These are phyloP conservation scores for Dactylella cylindrospora DNA, from an alignment of 2,329 filamentous ascomycete genomes.

Conservation along the genomic window DNA sequence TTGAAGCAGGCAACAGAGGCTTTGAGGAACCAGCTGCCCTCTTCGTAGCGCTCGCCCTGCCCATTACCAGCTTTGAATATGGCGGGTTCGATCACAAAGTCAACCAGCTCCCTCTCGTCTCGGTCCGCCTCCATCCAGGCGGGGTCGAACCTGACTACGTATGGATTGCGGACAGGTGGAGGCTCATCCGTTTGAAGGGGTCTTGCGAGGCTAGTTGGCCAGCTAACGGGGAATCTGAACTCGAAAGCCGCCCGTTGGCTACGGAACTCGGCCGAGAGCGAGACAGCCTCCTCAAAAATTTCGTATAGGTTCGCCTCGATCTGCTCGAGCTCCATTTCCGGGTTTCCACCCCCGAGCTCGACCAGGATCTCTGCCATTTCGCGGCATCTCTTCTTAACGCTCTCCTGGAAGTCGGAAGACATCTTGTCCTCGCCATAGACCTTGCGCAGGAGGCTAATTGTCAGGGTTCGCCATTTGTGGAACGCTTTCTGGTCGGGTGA, in stretches of 20 bases:
- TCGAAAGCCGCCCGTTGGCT: slow-evolving; percentile 6
- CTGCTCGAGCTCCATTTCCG: not conserved
- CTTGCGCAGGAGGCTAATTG: slow-evolving; percentile 3
- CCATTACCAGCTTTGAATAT: slow-evolving; percentile 11
- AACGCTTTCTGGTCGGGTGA: too few species aligned
- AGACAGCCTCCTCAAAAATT: not conserved
- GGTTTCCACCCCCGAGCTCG: not conserved
- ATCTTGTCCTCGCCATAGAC: not conserved
- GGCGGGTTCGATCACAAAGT: slow-evolving; percentile 13
- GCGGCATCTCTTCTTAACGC: not conserved
- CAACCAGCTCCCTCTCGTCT: not conserved
- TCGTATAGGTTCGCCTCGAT: not conserved
- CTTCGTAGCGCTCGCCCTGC: slow-evolving; percentile 7
- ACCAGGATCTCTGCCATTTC: slow-evolving; percentile 8
- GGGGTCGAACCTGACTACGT: not conserved
- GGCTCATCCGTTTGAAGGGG: too few species aligned
- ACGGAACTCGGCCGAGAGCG: not conserved
- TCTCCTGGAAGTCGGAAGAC: not conserved
- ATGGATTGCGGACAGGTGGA: not conserved
- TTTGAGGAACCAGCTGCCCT: slow-evolving; percentile 11
- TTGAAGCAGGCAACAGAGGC: slow-evolving; percentile 3
- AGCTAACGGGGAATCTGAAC: not conserved
- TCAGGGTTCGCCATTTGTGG: slow-evolving; percentile 10
- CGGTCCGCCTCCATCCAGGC: not conserved
- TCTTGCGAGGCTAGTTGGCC: too few species aligned